phyloP scores from a whole-genome alignment of 768 basidiomycete genomes.

The Leccinum pellstonianum region DNA sequence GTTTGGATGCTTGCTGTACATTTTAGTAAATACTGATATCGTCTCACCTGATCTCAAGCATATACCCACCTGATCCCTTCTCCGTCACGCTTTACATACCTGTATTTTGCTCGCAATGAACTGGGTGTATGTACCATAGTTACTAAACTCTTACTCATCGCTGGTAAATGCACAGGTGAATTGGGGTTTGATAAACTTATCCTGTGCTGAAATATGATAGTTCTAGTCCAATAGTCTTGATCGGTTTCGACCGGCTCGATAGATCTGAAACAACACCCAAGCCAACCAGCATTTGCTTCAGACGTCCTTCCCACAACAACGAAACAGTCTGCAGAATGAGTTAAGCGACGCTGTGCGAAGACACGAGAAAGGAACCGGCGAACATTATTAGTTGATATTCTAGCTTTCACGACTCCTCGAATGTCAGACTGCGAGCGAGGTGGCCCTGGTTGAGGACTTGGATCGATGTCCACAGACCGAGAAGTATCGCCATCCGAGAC shows the following conservation, averaged over 20 bases:
- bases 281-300: slow-evolving; percentile 87
- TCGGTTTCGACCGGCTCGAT: slow-evolving; percentile 79
- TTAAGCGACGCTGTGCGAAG: background rate
- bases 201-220: slow-evolving; percentile 86
- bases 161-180: slow-evolving; percentile 1
- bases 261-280: slow-evolving; percentile 91
- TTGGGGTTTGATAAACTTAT: slow-evolving; percentile 12
- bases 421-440: slow-evolving; percentile 38
- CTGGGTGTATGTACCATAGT: slow-evolving; percentile 24
- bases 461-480: background rate
- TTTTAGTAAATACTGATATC: slow-evolving; percentile 15
- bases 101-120: slow-evolving; percentile 19
- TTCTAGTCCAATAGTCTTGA: slow-evolving; percentile 88
- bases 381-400: slow-evolving; percentile 87
- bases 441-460: slow-evolving; percentile 10
- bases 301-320: slow-evolving; percentile 90
- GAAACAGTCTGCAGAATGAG: slow-evolving; percentile 66
- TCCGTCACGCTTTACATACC: slow-evolving; percentile 10
- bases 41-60: slow-evolving; percentile 15
- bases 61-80: slow-evolving; percentile 20
- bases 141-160: slow-evolving; percentile 17
- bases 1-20: slow-evolving; percentile 13
- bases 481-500: slow-evolving; percentile 13
- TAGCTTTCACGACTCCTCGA: slow-evolving; percentile 84
- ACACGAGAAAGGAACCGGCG: slow-evolving; percentile 27